Base-by-base conservation (phyloP, 805 yeast genomes). In the Kodamaea laetipori region DNA sequence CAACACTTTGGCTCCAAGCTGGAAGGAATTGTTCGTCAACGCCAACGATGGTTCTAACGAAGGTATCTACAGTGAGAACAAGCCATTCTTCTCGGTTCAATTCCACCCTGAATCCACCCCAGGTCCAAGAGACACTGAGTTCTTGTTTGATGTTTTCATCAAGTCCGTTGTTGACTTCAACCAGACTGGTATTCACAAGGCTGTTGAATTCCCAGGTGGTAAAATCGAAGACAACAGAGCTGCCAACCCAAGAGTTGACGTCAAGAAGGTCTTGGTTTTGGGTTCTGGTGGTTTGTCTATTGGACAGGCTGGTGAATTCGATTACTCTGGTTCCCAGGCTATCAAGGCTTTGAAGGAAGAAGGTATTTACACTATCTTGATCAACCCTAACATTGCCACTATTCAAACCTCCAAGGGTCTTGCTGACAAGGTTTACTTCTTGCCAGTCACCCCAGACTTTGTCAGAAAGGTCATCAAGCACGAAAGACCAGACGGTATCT, bases 221-320 rank as follows among this genome's bases (percentile, higher is more conserved):
- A 61, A 70, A 48, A 49, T 78, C 33, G 88, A 73, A 44, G 96
- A 86, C 41, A 89, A 88, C 71, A 65, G 77, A 54, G 82, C 82
- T 30, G 80, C 81, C 33, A 82, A 82, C 58, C 97, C 97, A 58
- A 80, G 80, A 57, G 86, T 82, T 31, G 75, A 84, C 45, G 95
- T 84, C 56, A 89, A 90, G 78, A 94, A 94, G 72, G 96, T 89
- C 39, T 79, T 90, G 54, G 92, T 90, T 46, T 79, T 94, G 59
- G 99, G 99, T 59, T 90, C 97, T 41, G 99, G 99, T 75, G 99
- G 99, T 65, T 77, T 94, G 58, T 87, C 96, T 44, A 94, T 94
- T 64, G 99, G 99, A 54, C 99, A 94, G 75, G 99, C 99, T 51
- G 99, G 99, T 69, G 99, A 94, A 72, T 94, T 94, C 61, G 99